Percentiles rank a stretch among this genome's conserved stretches.
phyloP scores from a whole-genome alignment of 495 filamentous ascomycete genomes.

The Lasiosphaeris hirsuta region DNA sequence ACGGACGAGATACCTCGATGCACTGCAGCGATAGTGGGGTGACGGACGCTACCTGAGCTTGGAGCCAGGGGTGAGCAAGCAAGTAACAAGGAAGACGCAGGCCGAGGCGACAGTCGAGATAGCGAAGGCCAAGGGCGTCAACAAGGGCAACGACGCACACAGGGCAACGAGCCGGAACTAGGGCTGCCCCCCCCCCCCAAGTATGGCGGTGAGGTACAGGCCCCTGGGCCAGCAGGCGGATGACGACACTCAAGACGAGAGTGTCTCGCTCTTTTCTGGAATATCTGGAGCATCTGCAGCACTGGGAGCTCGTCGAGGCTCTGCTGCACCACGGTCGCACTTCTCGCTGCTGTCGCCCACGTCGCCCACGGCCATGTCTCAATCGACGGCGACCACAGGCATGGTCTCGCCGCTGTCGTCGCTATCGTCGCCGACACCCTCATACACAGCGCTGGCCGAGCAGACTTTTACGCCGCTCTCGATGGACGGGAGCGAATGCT shows the following conservation, averaged over 20 bases:
- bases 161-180: neutral
- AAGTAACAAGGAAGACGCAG: no score
- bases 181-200: no score
- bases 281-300: neutral
- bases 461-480: slow-evolving; percentile 45
- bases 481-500: slow-evolving; percentile 34
- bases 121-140: neutral
- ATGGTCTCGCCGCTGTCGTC: slow-evolving; percentile 19
- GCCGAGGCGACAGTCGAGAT: no score
- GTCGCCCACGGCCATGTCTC: slow-evolving; percentile 14
- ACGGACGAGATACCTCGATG: slow-evolving; percentile 1
- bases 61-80: no score
- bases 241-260: slow-evolving; percentile 9
- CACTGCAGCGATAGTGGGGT: neutral
- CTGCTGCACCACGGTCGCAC: no score
- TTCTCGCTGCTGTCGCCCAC: slow-evolving; percentile 18
- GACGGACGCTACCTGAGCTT: neutral
- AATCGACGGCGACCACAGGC: slow-evolving; percentile 16
- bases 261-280: neutral
- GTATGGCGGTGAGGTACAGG: slow-evolving; percentile 11
- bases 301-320: no score
- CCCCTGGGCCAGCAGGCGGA: slow-evolving; percentile 3
- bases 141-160: neutral
- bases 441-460: slow-evolving; percentile 33
- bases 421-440: slow-evolving; percentile 15